These are phyloP conservation scores for Acanthamoeba royreba DNA, from an alignment of 208 protist species.

Conservation along the genomic window DNA sequence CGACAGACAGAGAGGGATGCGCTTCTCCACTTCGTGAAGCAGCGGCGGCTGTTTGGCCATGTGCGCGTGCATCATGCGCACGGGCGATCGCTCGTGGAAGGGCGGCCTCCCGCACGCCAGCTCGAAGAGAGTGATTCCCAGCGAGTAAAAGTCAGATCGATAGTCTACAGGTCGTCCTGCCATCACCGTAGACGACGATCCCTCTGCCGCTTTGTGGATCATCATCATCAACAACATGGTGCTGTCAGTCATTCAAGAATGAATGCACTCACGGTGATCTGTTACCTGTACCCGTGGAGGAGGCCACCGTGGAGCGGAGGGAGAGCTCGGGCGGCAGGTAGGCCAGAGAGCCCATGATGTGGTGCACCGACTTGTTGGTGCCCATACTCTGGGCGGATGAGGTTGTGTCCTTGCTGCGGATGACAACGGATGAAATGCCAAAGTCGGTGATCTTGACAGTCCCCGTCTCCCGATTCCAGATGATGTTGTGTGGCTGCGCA, in stretches of 20 bases:
- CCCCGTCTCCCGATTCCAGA: conserved; percentile 12
- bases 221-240: too few relatives aligned
- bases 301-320: background rate
- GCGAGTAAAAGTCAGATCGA: conserved; percentile 12
- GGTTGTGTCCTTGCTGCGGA: conserved; percentile 31
- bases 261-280: too few relatives aligned
- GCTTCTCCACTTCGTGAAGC: background rate
- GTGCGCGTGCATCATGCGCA: conserved; percentile 40
- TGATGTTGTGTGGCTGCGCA: conserved; percentile 1
- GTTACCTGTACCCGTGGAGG: too few relatives aligned
- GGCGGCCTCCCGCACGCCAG: background rate
- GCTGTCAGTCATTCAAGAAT: too few relatives aligned
- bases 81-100: conserved; percentile 6
- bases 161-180: background rate
- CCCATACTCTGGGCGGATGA: background rate
- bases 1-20: background rate
- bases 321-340: conserved; percentile 24
- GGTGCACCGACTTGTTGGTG: background rate
- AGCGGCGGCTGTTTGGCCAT: conserved; percentile 38
- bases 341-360: conserved; percentile 8
- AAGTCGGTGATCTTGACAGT: conserved; percentile 39
- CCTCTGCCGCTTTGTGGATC: background rate
- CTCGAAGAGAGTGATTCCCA: conserved; percentile 19
- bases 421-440: background rate
- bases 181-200: background rate